These are phyloP conservation scores for Pistacia atlantica DNA, from an alignment of 345 rosid species.

Conservation along the genomic window DNA sequence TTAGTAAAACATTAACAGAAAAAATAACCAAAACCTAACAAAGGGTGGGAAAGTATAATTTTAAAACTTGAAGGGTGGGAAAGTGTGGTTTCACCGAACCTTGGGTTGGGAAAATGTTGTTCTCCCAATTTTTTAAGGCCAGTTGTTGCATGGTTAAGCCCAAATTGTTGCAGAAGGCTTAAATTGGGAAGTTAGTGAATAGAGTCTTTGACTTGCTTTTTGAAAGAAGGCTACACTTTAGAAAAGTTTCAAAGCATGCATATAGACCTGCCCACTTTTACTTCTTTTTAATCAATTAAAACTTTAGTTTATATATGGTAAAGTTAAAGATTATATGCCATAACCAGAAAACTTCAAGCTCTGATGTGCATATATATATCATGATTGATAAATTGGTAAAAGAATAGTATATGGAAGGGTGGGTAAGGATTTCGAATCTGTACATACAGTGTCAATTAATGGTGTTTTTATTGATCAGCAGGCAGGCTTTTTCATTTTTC, in stretches of 20 bases:
- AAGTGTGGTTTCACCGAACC: too few relatives aligned
- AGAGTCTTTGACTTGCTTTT: slow-evolving; percentile 31
- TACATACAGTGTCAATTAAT: background rate
- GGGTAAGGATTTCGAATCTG: background rate
- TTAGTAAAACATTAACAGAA: too few relatives aligned
- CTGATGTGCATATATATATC: too few relatives aligned
- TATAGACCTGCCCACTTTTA: background rate
- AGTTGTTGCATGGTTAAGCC: slow-evolving; percentile 2
- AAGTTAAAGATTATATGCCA: too few relatives aligned
- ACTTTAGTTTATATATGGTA: too few relatives aligned
- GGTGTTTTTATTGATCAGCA: background rate
- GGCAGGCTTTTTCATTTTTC: background rate
- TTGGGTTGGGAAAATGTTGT: too few relatives aligned
- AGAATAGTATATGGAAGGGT: too few relatives aligned
- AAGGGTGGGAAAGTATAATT: too few relatives aligned
- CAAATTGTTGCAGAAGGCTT: too few relatives aligned
- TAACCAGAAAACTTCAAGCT: background rate
- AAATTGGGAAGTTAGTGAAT: background rate
- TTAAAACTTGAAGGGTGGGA: too few relatives aligned
- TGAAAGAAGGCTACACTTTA: slow-evolving; percentile 11
- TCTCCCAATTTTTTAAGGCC: too few relatives aligned
- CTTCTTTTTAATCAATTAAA: background rate
- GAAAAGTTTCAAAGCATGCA: slow-evolving; percentile 17
- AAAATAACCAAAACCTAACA: too few relatives aligned
- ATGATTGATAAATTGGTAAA: background rate